Base-by-base conservation (phyloP, 345 rosid genomes). In the Populus simonii region DNA sequence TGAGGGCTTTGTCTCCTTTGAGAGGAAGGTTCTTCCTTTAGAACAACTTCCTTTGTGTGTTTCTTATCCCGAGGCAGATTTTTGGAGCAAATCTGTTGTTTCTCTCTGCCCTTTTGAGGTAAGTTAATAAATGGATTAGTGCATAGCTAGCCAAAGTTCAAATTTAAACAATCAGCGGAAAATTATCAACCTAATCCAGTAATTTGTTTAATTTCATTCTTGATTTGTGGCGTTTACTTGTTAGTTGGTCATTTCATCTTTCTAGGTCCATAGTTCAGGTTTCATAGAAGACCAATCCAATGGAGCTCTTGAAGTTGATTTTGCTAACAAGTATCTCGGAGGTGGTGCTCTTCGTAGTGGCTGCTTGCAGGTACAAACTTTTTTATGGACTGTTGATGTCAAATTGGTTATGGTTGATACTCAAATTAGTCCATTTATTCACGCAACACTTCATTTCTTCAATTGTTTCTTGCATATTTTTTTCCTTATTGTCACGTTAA, bases 291-390 rank as follows among this genome's bases (percentile, higher is more conserved):
- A 96, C 81, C 93, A 93, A 49, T 74, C 86, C 43, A 73, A 36
- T 27, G 89, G 79, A 69, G 89, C 93, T 73, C 87, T 93, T 66
- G 93, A 88, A 84, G 96, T 92, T 82, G 99, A 96, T 89, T 96
- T 96, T 79, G 96, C 99, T 53, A 92, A 93, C 84, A 87, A 83
- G 84, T 92, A 88, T 83, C 85, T 96, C 53, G 97, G 99, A 66
- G 99, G 99, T 53, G 97, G 98, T 83, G 90, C 97, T 76, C 92
- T 96, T 74, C 70, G 55, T 65, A 85, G 91, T 83, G 99, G 99
- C 66, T 96, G 99, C 78, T 90, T 92, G 67, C 99, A 92, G 97
- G 98, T 93, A 72, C 31, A 8, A 11, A 16, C n/a, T 4, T 59
- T 65, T 63, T 38, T 22, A 23, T 35, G 45, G 57, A 38, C 8